These are phyloP conservation scores for Pestalotiopsis sp. DNA, from an alignment of 2,329 filamentous ascomycete genomes.

Conservation along the genomic window DNA sequence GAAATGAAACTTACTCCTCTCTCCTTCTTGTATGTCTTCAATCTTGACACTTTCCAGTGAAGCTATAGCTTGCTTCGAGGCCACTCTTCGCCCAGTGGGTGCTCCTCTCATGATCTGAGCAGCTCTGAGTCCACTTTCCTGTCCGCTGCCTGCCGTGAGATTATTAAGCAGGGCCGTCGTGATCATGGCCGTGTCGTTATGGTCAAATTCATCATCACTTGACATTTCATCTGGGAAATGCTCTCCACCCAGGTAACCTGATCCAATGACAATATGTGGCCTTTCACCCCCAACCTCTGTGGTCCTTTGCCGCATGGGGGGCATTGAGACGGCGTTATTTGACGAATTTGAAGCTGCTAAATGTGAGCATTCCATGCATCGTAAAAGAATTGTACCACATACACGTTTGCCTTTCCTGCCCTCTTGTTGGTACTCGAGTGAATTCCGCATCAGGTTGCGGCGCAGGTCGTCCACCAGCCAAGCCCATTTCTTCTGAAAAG, in stretches of 20 bases:
- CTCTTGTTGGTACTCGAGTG: neutral
- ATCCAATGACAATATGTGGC: neutral
- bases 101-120: constrained; percentile 48
- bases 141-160: constrained; percentile 9
- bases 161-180: constrained; percentile 17
- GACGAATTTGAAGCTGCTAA: neutral
- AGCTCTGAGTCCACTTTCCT: constrained; percentile 25
- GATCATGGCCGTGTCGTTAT: constrained; percentile 8
- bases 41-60: constrained; percentile 49
- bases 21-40: constrained; percentile 44
- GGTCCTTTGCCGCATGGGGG: constrained; percentile 3
- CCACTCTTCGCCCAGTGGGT: constrained; percentile 45
- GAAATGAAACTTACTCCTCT: constrained; percentile 44
- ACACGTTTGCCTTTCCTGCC: constrained; percentile 1
- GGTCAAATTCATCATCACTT: constrained; percentile 18
- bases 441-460: neutral
- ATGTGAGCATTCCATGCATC: neutral
- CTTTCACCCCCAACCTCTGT: neutral
- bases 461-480: too few species aligned
- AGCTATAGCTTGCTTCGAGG: constrained; percentile 47
- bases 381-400: neutral
- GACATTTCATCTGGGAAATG: constrained; percentile 3
- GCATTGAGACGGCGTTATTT: neutral
- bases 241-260: too few species aligned
- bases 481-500: neutral